Evolutionary conservation across 2,329 filamentous ascomycete genomes (phyloP).

Genomic region (Ophiognomonia clavigignenti-juglandacearum): DNA sequence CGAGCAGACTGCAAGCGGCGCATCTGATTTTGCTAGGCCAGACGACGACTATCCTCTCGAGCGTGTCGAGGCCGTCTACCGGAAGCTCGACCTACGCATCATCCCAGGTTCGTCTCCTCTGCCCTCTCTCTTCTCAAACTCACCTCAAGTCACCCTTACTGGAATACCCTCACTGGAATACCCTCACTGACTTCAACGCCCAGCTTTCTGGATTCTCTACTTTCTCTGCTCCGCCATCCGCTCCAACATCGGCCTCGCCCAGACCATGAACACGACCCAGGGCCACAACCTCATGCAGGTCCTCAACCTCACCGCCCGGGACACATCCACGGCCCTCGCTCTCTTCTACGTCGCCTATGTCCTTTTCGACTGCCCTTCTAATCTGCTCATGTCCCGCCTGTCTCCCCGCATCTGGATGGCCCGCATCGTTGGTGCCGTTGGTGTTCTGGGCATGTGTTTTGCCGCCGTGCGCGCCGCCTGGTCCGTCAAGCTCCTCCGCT

Average conservation of each 20-base stretch:
- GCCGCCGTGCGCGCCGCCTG: constrained; percentile 76
- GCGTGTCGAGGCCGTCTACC: constrained; percentile 51
- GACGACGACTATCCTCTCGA: constrained; percentile 42
- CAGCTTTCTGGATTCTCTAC: constrained; percentile 84
- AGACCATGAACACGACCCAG: constrained; percentile 77
- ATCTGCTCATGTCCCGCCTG: constrained; percentile 79
- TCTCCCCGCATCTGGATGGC: constrained; percentile 90
- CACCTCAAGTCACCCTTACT: neutral
- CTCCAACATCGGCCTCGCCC: constrained; percentile 87
- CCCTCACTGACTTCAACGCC: neutral
- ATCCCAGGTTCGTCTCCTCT: constrained; percentile 44
- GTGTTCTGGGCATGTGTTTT: constrained; percentile 78
- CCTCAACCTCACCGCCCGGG: constrained; percentile 64
- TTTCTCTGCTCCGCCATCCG: constrained; percentile 90
- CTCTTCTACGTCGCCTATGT: constrained; percentile 93
- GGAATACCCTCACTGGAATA: too few relatives aligned
- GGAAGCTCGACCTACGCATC: constrained; percentile 54
- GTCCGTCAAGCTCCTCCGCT: constrained; percentile 83
- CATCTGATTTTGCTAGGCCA: constrained; percentile 5
- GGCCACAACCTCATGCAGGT: constrained; percentile 72
- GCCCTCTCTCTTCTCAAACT: neutral
- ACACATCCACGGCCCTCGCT: constrained; percentile 79
- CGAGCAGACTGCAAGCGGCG: constrained; percentile 3
- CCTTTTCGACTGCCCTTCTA: constrained; percentile 82
- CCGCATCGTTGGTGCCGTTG: constrained; percentile 82